Base-by-base conservation (phyloP, 352 stramenopile species). In the Globisporangium camurandrum region DNA sequence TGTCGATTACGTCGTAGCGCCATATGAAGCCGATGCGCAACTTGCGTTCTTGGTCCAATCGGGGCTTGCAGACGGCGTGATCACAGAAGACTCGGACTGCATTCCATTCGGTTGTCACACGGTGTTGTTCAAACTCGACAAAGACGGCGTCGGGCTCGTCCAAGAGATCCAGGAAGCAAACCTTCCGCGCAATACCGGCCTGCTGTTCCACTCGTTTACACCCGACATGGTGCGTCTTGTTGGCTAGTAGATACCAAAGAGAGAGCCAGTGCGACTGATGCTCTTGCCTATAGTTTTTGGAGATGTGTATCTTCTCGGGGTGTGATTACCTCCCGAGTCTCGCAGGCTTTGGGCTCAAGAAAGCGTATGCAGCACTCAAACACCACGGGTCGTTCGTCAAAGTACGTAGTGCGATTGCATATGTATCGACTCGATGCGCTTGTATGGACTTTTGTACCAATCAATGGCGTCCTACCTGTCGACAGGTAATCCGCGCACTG, bases 11-110 rank as follows among this genome's bases (percentile, higher is more conserved):
- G 62, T 99, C 5, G 95, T 99, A 4, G 95, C 96, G 9, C 96
- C 96, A 9, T 99, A 98, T 59, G 96, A 99, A 73, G 96, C 96
- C 12, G 96, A 99, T 56, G 95, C 96, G 3, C 95, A 99, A 68
- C 77, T 99, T 49, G 92, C 94, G 3, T 98, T 85, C 58, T 63
- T 98, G 24, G 70, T 75, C 31, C 76, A 78, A 49, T 61, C 69
- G 22, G 67, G 70, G 8, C 53, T 95, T n/a, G 84, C 93, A 14
- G 89, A 98, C 51, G 81, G 82, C 33, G 92, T 98, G 34, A 94
- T 99, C 43, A 95, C 91, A 8, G 96, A 99, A 64, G 96, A 99
- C 57, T 97, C 86, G 28, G 96, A 99, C 61, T 94, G 75, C 42
- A 71, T 99, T 30, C 75, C 86, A 7, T 98, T 97, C 57, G 87